These are phyloP conservation scores for Fraxinus americana DNA, from an alignment of 257 asterid genomes.

Conservation along the genomic window DNA sequence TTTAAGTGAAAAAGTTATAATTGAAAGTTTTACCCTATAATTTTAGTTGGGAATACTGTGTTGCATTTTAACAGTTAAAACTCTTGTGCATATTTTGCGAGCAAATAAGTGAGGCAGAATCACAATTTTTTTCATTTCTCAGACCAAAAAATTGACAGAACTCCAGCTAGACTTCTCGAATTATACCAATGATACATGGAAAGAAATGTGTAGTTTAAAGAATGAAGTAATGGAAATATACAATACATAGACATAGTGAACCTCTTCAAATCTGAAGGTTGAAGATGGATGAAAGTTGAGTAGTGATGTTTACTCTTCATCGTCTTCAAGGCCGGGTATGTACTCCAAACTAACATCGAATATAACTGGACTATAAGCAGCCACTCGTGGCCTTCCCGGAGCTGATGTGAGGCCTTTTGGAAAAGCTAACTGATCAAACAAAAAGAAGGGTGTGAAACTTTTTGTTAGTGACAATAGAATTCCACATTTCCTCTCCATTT, in stretches of 20 bases:
- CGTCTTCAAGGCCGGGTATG: conserved; percentile 85
- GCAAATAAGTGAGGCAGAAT: neutral
- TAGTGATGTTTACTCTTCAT: conserved; percentile 42
- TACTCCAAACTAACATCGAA: conserved; percentile 91
- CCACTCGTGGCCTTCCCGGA: conserved; percentile 97
- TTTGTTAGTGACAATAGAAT: neutral
- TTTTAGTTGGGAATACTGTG: neutral
- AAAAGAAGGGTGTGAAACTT: neutral
- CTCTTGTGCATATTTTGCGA: neutral
- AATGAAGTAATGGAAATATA: conserved; percentile 30
- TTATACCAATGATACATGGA: neutral
- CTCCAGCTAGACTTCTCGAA: neutral
- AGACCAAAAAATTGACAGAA: neutral
- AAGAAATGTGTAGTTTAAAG: conserved; percentile 27
- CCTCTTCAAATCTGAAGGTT: neutral
- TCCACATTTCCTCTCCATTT: neutral
- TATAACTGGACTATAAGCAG: conserved; percentile 79
- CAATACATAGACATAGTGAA: neutral
- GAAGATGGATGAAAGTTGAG: neutral
- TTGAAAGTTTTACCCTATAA: neutral
- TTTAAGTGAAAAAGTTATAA: neutral
- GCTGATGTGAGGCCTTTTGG: conserved; percentile 93
- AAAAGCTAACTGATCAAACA: conserved; percentile 69
- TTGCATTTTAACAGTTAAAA: neutral
- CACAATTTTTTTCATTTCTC: neutral